Base-by-base conservation (phyloP, 208 protist species). In the Leishmania gerbilli region DNA sequence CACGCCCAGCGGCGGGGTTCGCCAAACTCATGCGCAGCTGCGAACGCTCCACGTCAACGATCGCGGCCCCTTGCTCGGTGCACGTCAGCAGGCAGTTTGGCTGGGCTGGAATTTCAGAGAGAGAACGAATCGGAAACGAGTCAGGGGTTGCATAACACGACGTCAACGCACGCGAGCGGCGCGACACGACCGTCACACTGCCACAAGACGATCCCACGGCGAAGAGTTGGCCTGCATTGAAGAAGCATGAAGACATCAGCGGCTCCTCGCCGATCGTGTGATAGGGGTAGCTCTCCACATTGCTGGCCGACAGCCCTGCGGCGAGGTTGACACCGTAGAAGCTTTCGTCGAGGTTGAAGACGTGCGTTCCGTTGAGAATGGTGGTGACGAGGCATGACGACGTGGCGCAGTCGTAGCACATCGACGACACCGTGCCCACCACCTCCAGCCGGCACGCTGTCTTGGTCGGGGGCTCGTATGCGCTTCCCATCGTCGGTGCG, bases 271-370 rank as follows among this genome's bases (percentile, higher is more conserved):
- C 82, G 47, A 90, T 65, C 9, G 69, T 67, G 53, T 72, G 47
- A 75, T 87, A 88, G 4, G 89, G 82, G 78, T 90, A 92, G 69
- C 82, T 92, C 68, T 92, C 89, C 37, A 92, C 89, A 62, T 79
- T 84, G 62, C 81, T 84, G 24, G 86, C 77, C 15, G 84, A 84
- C 27, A 89, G 55, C 2, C 84, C 84, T 9, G 51, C 34, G n/a
- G 79, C 68, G 3, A 88, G 68, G 49, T 86, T 79, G 24, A 78
- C 84, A 51, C 88, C 87, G 76, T 86, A 85, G 55, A 89, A 90
- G 53, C 74, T 55, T 31, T 87, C 83, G 49, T 91, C 79, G 17
- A 88, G 68, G 77, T 89, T 80, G 60, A 93, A 91, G 47, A 91
- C 67, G 71, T 93, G 89, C 0, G 80, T 68, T 55, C 89, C 89